These are phyloP conservation scores for Penicillium sp. DNA, from an alignment of 2,329 filamentous ascomycete species.

Conservation along the genomic window DNA sequence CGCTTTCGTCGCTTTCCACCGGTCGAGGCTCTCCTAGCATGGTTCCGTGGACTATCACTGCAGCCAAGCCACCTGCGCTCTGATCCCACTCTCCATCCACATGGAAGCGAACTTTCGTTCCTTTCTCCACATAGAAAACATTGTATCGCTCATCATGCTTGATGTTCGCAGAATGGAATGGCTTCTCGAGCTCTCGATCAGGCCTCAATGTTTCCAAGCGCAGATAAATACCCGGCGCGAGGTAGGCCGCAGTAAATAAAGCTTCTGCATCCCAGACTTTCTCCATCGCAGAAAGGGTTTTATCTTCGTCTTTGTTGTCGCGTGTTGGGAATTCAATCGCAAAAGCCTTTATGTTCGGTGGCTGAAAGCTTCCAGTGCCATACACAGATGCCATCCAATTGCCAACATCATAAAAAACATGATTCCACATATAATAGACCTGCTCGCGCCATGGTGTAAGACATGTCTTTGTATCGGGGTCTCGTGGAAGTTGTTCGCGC, in stretches of 20 bases:
- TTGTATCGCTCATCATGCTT: neutral
- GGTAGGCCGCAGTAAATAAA: neutral
- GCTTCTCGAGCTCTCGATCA: neutral
- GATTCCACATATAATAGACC: slow-evolving; percentile 3
- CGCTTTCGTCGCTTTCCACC: neutral
- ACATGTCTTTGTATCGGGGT: neutral
- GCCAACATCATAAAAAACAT: slow-evolving; percentile 1
- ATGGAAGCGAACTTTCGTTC: slow-evolving; percentile 2
- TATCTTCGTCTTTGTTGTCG: neutral
- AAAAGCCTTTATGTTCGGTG: neutral
- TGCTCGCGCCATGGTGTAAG: slow-evolving; percentile 1
- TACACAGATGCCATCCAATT: neutral
- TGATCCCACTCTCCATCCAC: neutral
- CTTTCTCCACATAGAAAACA: neutral
- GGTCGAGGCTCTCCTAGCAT: neutral
- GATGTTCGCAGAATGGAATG: neutral
- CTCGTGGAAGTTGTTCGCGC: neutral
- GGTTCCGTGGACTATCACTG: slow-evolving; percentile 20
- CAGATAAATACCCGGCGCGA: neutral
- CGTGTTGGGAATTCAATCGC: neutral
- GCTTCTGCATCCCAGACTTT: neutral
- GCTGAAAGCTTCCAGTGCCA: neutral
- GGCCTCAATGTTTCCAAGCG: neutral
- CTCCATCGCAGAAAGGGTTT: neutral
- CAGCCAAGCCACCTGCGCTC: neutral